A percentile compares a stretch with the other conserved stretches of the same genome.
phyloP scores from a whole-genome alignment of 768 basidiomycete species.

The Suillus variegatus region DNA sequence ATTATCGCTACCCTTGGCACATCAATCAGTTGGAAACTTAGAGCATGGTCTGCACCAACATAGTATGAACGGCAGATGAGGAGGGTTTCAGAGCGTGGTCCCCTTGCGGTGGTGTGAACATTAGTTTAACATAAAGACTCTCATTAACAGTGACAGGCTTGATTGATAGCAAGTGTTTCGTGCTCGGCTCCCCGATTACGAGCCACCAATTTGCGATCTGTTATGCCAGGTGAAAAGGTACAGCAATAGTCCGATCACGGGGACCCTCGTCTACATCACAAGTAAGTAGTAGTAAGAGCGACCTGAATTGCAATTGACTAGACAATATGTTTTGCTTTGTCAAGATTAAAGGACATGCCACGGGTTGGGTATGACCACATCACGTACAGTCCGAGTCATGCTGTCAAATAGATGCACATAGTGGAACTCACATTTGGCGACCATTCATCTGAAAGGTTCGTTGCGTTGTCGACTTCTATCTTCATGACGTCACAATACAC shows the following conservation, averaged over 20 bases:
- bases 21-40: too few relatives aligned
- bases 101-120: conserved; percentile 87
- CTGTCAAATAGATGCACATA: neutral
- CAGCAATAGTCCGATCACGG: conserved; percentile 79
- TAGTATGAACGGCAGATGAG: conserved; percentile 95
- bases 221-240: conserved; percentile 86
- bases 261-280: conserved; percentile 77
- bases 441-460: neutral
- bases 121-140: conserved; percentile 76
- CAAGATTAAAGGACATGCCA: conserved; percentile 86
- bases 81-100: conserved; percentile 76
- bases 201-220: conserved; percentile 79
- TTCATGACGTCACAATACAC: too few relatives aligned
- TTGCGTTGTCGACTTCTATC: neutral
- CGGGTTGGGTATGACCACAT: conserved; percentile 63
- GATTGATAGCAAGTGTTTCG: conserved; percentile 75
- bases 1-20: too few relatives aligned
- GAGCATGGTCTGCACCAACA: conserved; percentile 87
- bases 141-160: conserved; percentile 83
- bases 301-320: conserved; percentile 80
- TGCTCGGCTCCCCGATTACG: conserved; percentile 81
- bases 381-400: neutral
- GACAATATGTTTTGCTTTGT: conserved; percentile 83
- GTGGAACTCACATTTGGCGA: too few relatives aligned
- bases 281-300: conserved; percentile 65